Base-by-base conservation (phyloP, 257 asterid genomes). In the Henckelia pumila region DNA sequence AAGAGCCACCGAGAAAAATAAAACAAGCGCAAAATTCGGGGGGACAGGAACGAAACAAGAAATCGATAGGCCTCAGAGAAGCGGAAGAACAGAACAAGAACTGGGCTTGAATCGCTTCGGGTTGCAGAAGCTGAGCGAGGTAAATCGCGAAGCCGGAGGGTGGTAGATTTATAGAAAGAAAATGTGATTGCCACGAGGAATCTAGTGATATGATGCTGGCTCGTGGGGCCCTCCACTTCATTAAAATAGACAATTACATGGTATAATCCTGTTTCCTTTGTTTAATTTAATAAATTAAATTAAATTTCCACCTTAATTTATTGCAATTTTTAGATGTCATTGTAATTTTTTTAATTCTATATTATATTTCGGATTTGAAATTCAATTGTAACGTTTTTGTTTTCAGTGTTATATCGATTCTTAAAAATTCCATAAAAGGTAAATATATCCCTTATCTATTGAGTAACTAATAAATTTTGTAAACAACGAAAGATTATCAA, bases 91-190 rank as follows among this genome's bases (percentile, higher is more conserved):
- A 22, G 26, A 56, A 5, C 4, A 56, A 21, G 17, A 56, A 9
- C 7, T 21, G 61, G 32, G 61, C 2, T 33, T 8, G 28, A 59
- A 59, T 59, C 37, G 53, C 53, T 14, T 30, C 7, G 9, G 33
- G 16, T 30, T 26, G 33, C 60, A 44, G 25, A 47, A 70, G 65
- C 52, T 75, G 47, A 67, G 74, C 71, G 75, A 77, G 75, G 78
- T 57, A 21, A 16, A 9, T 16, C 56, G 0, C 8, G 11, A 0
- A 17, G 4, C 63, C 0, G 37, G 68, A 67, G 66, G 60, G 67
- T 66, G 83, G 69, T 61, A 63, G 47, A 76, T 85, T 86, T 88
- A 88, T 88, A 88, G 86, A 82, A 67, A 16, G 33, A n/a, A 57
- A 32, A 59, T 22, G 61, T 64, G 69, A 9, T 23, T 5, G 60